Percentiles rank a stretch among this genome's conserved stretches.
phyloP scores from a whole-genome alignment of 768 basidiomycete species.

The Phlegmacium glaucopus region DNA sequence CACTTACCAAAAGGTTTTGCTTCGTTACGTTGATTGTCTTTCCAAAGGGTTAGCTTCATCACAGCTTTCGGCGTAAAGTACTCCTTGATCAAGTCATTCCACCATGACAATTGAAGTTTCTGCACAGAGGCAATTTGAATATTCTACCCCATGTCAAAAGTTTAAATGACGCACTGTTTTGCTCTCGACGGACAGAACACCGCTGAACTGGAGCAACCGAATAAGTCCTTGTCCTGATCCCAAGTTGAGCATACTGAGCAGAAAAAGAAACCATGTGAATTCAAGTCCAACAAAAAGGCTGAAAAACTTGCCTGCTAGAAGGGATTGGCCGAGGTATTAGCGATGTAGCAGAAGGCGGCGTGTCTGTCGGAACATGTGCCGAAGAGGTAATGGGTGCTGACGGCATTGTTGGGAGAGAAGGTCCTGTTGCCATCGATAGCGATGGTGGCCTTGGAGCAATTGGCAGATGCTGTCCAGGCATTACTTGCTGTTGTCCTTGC shows the following conservation, averaged over 20 bases:
- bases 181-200: slow-evolving; percentile 53
- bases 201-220: slow-evolving; percentile 70
- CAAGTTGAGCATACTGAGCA: neutral
- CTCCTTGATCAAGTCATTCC: slow-evolving; percentile 60
- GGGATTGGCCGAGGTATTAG: slow-evolving; percentile 5
- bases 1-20: slow-evolving; percentile 80
- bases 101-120: slow-evolving; percentile 66
- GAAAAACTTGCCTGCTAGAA: neutral
- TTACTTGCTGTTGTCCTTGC: slow-evolving; percentile 9
- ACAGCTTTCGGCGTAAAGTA: slow-evolving; percentile 70
- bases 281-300: slow-evolving; percentile 1
- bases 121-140: slow-evolving; percentile 17
- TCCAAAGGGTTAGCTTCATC: slow-evolving; percentile 86
- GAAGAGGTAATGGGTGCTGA: slow-evolving; percentile 6
- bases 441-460: slow-evolving; percentile 34
- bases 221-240: slow-evolving; percentile 62
- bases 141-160: neutral
- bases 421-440: slow-evolving; percentile 16
- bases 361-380: slow-evolving; percentile 4
- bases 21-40: slow-evolving; percentile 74
- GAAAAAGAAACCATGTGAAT: neutral
- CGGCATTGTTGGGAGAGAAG: slow-evolving; percentile 5
- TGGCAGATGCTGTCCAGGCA: slow-evolving; percentile 7
- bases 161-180: slow-evolving; percentile 35
- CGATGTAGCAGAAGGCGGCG: slow-evolving; percentile 3